phyloP scores from a whole-genome alignment of 306 rosid genomes.

The Cucumis hystrix region DNA sequence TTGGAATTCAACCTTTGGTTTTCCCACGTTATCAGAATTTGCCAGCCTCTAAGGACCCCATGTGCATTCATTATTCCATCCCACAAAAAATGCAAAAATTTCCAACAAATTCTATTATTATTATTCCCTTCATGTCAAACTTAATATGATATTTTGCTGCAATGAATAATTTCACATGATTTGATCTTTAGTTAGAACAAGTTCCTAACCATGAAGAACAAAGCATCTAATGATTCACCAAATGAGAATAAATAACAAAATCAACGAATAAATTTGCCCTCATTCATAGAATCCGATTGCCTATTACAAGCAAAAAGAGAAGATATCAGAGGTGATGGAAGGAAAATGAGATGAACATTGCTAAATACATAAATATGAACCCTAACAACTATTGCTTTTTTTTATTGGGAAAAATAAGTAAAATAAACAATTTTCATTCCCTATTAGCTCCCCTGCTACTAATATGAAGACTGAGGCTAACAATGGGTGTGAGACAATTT shows the following conservation, averaged over 20 bases:
- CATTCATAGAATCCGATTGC: background rate
- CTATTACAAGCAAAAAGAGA: background rate
- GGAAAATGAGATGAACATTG: background rate
- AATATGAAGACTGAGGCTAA: conserved; percentile 7
- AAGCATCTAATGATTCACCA: background rate
- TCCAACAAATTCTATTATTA: background rate
- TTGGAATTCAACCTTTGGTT: background rate
- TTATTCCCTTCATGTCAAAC: background rate
- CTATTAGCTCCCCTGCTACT: conserved; percentile 2
- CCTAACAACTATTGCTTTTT: background rate
- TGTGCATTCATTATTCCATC: background rate
- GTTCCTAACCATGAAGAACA: background rate
- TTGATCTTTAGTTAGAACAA: background rate
- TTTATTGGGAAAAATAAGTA: background rate
- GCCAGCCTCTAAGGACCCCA: background rate
- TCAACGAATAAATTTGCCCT: background rate
- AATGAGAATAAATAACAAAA: background rate
- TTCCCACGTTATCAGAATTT: background rate
- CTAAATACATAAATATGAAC: conserved; percentile 2
- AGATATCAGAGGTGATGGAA: background rate
- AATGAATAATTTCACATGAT: background rate
- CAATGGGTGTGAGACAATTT: conserved; percentile 1
- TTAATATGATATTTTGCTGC: background rate
- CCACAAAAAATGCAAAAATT: background rate
- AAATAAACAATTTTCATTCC: background rate